phyloP scores from a whole-genome alignment of 2,329 filamentous ascomycete species.

The Sporothrix humicola region DNA sequence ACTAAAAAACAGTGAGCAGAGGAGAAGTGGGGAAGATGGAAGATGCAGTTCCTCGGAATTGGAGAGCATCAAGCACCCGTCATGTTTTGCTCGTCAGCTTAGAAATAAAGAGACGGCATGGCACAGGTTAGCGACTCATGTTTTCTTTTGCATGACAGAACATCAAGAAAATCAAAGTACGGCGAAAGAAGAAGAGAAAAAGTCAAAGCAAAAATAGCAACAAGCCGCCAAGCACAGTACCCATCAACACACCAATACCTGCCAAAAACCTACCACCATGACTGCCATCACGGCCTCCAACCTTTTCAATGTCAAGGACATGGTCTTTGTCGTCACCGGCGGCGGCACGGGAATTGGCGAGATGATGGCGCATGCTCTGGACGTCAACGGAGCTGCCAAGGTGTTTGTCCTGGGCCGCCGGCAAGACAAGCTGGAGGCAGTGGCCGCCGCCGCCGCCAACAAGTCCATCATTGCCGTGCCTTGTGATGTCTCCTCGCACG shows the following conservation, averaged over 20 bases:
- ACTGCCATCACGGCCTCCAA: neutral
- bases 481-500: conserved; percentile 38
- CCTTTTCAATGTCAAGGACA: conserved; percentile 29
- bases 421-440: conserved; percentile 17
- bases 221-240: no score
- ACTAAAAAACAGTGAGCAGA: neutral
- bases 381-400: conserved; percentile 30
- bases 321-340: conserved; percentile 30
- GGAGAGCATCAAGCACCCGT: neutral
- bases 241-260: no score
- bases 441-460: conserved; percentile 15
- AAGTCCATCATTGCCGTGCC: conserved; percentile 41
- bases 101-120: conserved; percentile 4
- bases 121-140: neutral
- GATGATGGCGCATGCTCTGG: conserved; percentile 32
- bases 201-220: neutral
- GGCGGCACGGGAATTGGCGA: conserved; percentile 31
- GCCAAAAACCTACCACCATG: neutral
- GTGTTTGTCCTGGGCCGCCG: conserved; percentile 33
- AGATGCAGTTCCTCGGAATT: conserved; percentile 19
- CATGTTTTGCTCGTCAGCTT: neutral
- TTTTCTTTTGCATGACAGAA: no score
- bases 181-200: neutral
- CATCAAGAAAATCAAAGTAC: no score
- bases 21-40: neutral